Evolutionary conservation across 345 rosid species (phyloP), one percentile per base, ranked within the genome.

Genomic region (Schrenkiella parvula): DNA sequence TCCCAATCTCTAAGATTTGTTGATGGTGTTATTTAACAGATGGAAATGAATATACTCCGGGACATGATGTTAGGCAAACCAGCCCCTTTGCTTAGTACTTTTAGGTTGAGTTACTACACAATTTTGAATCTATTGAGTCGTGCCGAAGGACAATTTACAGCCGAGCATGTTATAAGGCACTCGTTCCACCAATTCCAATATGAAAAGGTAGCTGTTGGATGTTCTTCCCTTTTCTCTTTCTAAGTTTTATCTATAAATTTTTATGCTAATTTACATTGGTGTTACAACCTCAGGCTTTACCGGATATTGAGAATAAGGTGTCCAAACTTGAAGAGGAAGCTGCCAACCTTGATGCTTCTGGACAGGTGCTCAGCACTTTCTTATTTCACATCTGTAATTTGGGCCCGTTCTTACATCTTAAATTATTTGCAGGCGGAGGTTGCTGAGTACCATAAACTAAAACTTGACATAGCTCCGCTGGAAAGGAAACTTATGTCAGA

Each of bases 61-160:
- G 98, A 95, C 75, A 91, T 95, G 99, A 82, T 88, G 81, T 82
- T 91, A 90, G 99, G 99, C 61, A 95, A 87, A 81, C 99, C 99
- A 29, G 99, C 99, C 62, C 99, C 99, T 68, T 84, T 91, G 66
- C 90, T 95, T 70, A 95, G 99, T 82, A 95, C 99, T 58, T 95
- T 95, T 80, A 87, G 99, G 81, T 78, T 95, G 77, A 95, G 99
- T 78, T 91, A 95, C 83, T 95, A 91, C 81, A 88, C 99, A 60
- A 95, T 95, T 76, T 85, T 95, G 82, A 95, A 95, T 82, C 73
- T 95, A 74, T 78, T 91, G 93, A 95, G 98, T 82, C 99, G 98
- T 59, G 98, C 98, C 4, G 98, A 95, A 87, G 99, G 98, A 50
- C 98, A 91, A 82, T 89, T 95, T 71, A 88, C 96, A 60, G 98